Evolutionary conservation across 805 yeast genomes (phyloP), one percentile per base, ranked within the genome.

Genomic region (Blastobotrys robertii): DNA sequence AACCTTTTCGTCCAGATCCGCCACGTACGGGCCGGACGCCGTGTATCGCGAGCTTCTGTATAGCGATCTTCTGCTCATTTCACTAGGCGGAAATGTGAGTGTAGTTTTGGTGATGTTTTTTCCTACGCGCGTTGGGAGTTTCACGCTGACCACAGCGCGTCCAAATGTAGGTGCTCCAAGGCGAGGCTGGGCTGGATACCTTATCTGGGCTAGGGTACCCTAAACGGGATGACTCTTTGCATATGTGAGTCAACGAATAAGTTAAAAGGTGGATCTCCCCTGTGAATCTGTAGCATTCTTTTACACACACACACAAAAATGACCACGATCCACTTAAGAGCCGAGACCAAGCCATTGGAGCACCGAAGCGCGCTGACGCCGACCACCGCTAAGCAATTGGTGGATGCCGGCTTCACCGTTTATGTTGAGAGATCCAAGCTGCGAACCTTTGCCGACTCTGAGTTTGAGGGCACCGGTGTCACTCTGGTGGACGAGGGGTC

Each of bases 341-440:
- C 97, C 30, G 98, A 92, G 65, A 84, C 92, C 57, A 92, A 92
- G 76, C 95, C 97, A 22, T 68, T 86, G 57, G 99, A 92, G 69
- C 95, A 94, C 49, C 82, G 98, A 70, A 95, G 97, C 36, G 97
- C 95, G 37, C 72, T 92, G 55, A 87, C 98, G 1, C 99, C 99
- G 29, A 66, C 85, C 36, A 84, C 96, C 34, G 80, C 94, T 53
- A 83, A 84, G 66, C 74, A 79, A 55, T 72, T 92, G 50, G 64
- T 85, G 48, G 85, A 81, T 46, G 88, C 94, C 37, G 97, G 96
- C 0, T 92, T 85, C 69, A 77, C 80, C 53, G 76, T 92, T 38
- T 85, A 70, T 53, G 96, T 92, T 42, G 99, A 92, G 67, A 81
- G 86, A 51, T 76, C 92, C 19, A 70, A 79, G 33, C 94, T 84